These are phyloP conservation scores for Cladorrhinum sp. DNA, from an alignment of 2,329 filamentous ascomycete genomes.

Conservation along the genomic window DNA sequence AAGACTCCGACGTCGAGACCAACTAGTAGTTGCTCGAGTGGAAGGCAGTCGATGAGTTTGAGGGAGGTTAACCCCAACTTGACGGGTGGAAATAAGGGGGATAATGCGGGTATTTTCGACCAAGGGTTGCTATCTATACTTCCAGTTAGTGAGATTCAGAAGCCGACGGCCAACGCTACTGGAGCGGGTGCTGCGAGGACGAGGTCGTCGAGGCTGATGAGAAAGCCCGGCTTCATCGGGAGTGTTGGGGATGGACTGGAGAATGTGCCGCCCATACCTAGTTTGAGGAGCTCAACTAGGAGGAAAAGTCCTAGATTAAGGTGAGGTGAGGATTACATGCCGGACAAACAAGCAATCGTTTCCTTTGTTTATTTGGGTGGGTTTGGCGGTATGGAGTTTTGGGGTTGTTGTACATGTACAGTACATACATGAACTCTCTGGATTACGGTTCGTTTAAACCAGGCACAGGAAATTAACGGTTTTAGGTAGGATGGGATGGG, in stretches of 20 bases:
- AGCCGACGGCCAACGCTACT: constrained; percentile 41
- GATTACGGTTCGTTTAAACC: background rate
- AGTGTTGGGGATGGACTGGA: constrained; percentile 46
- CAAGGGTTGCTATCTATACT: constrained; percentile 38
- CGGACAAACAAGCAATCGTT: background rate
- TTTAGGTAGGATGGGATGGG: background rate
- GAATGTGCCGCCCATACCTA: constrained; percentile 46
- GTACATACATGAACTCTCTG: background rate
- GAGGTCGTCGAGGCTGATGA: constrained; percentile 32
- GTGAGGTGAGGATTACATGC: constrained; percentile 9
- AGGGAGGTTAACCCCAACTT: constrained; percentile 54
- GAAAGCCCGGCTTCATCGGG: constrained; percentile 30
- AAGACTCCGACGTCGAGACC: constrained; percentile 20
- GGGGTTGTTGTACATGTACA: background rate
- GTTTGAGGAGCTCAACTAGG: constrained; percentile 46
- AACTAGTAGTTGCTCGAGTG: constrained; percentile 7
- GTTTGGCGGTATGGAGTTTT: background rate
- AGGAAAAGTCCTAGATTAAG: constrained; percentile 55
- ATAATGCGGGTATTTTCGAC: constrained; percentile 38
- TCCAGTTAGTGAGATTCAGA: constrained; percentile 40
- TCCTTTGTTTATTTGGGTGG: background rate
- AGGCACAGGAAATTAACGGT: too few species aligned
- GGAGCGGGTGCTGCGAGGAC: constrained; percentile 27
- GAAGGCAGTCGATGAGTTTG: constrained; percentile 44
- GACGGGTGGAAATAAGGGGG: constrained; percentile 30